Percentiles rank a stretch among this genome's conserved stretches.
Conservation (phyloP, 345 rosid species). For the Arabidopsis suecica region DNA sequence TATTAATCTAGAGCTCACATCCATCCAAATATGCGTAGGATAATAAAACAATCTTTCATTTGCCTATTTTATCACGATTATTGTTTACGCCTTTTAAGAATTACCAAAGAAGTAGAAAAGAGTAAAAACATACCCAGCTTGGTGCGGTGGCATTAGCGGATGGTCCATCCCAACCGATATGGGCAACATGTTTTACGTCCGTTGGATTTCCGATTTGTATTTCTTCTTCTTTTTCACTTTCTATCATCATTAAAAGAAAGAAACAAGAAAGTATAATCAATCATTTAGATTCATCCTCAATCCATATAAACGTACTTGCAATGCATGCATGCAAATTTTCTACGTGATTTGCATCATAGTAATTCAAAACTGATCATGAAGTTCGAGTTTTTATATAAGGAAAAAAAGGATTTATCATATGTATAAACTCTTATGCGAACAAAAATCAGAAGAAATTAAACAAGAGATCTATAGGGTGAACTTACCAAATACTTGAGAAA, state of each 20-base stretch:
- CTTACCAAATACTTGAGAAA: constrained; percentile 79
- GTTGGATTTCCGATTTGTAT: constrained; percentile 88
- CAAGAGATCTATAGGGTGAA: not conserved
- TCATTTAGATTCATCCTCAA: not conserved
- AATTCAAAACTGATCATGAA: not conserved
- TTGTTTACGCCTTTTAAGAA: too few species aligned
- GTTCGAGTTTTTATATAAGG: not conserved
- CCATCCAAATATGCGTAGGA: too few species aligned
- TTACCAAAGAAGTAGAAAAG: not conserved
- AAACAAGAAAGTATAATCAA: not conserved
- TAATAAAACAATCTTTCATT: too few species aligned
- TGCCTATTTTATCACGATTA: not conserved
- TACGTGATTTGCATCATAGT: not conserved
- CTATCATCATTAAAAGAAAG: constrained; percentile 36
- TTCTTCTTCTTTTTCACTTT: constrained; percentile 76
- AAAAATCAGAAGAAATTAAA: not conserved
- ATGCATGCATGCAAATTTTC: constrained; percentile 37
- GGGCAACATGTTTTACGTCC: constrained; percentile 94
- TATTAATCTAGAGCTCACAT: too few species aligned
- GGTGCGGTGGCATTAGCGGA: constrained; percentile 53
- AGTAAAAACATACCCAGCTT: constrained; percentile 56
- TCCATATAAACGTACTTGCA: not conserved
- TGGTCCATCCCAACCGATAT: constrained; percentile 89
- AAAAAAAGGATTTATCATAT: not conserved
- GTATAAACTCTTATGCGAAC: not conserved